These are phyloP conservation scores for Fonsecaea pedrosoi DNA, from an alignment of 2,329 filamentous ascomycete species.

Conservation along the genomic window DNA sequence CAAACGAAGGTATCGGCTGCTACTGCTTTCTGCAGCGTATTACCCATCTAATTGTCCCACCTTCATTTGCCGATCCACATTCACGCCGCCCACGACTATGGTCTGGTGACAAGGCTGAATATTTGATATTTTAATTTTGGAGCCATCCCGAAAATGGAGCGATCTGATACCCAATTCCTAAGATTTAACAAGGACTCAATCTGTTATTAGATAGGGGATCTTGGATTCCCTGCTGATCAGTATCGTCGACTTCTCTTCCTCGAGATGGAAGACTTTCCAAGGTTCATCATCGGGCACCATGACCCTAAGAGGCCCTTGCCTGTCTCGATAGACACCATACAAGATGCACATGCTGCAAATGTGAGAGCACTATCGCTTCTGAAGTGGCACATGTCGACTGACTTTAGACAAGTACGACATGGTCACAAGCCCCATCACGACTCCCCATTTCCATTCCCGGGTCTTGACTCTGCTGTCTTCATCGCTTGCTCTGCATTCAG, in stretches of 20 bases:
- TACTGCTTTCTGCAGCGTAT: not conserved
- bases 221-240: not conserved
- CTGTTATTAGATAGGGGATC: not conserved
- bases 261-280: slow-evolving; percentile 47
- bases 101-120: slow-evolving; percentile 5
- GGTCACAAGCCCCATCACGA: slow-evolving; percentile 68
- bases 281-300: slow-evolving; percentile 68
- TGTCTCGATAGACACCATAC: slow-evolving; percentile 59
- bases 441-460: slow-evolving; percentile 64
- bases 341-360: slow-evolving; percentile 63
- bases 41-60: not conserved
- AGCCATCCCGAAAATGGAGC: slow-evolving; percentile 1
- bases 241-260: not conserved
- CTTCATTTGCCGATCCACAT: not conserved
- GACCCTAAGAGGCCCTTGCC: slow-evolving; percentile 60
- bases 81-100: not conserved
- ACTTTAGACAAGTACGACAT: slow-evolving; percentile 65
- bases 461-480: slow-evolving; percentile 61
- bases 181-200: not conserved
- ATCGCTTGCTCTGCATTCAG: slow-evolving; percentile 55
- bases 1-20: not conserved
- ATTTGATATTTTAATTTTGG: not conserved
- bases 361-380: slow-evolving; percentile 46
- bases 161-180: not conserved
- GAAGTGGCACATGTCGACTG: slow-evolving; percentile 22